phyloP scores from a whole-genome alignment of 148 eudicot species.

The Rhododendron kiyosumense region DNA sequence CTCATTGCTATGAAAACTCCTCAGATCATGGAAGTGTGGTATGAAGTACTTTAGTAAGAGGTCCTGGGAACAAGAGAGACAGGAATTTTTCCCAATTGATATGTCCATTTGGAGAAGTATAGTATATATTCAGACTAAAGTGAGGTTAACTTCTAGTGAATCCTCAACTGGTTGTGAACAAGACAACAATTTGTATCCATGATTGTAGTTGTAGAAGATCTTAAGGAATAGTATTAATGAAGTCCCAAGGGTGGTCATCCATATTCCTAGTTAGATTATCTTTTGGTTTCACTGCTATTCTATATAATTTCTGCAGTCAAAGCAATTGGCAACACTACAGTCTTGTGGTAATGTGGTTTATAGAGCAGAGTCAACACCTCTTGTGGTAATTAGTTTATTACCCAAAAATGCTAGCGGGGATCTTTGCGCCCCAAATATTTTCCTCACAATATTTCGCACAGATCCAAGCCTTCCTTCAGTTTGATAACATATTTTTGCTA shows the following conservation, averaged over 20 bases:
- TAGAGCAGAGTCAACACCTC: too few relatives aligned
- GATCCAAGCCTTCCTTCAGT: background rate
- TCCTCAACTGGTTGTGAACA: background rate
- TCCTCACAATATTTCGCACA: background rate
- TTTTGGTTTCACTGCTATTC: background rate
- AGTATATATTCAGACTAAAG: background rate
- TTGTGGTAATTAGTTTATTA: too few relatives aligned
- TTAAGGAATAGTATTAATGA: background rate
- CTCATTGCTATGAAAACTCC: background rate
- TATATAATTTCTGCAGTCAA: background rate
- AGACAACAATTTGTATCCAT: background rate
- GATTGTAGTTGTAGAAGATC: background rate
- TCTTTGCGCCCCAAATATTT: background rate
- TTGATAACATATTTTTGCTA: constrained; percentile 2
- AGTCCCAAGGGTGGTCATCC: background rate
- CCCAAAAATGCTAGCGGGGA: background rate
- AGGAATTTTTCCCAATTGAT: background rate
- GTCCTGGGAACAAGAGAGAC: background rate
- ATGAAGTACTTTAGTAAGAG: background rate
- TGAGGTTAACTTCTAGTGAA: background rate
- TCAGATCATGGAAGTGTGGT: background rate
- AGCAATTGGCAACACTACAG: background rate
- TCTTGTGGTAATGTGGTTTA: too few relatives aligned
- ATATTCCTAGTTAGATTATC: background rate
- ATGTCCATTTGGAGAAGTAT: background rate